Evolutionary conservation across 345 rosid species (phyloP).

Genomic region (Aegle marmelos): DNA sequence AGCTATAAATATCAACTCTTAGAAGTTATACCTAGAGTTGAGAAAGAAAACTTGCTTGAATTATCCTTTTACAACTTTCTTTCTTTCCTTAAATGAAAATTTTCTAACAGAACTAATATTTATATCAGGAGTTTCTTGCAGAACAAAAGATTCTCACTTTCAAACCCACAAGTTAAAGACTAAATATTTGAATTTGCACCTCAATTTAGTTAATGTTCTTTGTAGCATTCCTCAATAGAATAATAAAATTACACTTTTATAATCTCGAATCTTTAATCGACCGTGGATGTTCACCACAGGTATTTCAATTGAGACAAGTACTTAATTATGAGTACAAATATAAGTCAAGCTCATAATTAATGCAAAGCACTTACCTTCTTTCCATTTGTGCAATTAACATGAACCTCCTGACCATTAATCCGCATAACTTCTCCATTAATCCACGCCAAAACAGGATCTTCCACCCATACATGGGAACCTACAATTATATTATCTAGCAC

Average conservation of each 20-base stretch:
- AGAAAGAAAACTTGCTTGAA: background rate
- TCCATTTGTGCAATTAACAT: slow-evolving; percentile 47
- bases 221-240: background rate
- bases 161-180: background rate
- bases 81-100: background rate
- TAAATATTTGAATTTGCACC: background rate
- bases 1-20: background rate
- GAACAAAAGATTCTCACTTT: background rate
- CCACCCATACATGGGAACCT: slow-evolving; percentile 87
- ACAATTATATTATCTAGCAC: slow-evolving; percentile 61
- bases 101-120: background rate
- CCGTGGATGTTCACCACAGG: background rate
- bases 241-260: background rate
- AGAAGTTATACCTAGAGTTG: background rate
- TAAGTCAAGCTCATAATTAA: background rate
- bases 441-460: slow-evolving; percentile 78
- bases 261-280: background rate
- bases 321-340: background rate
- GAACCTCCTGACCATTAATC: slow-evolving; percentile 49
- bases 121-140: background rate
- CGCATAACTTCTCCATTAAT: slow-evolving; percentile 60
- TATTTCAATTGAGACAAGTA: background rate
- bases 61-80: background rate
- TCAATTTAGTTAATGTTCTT: background rate
- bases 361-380: slow-evolving; percentile 45